Conservation (phyloP, 768 basidiomycete genomes). For the Trametes cubensis region DNA sequence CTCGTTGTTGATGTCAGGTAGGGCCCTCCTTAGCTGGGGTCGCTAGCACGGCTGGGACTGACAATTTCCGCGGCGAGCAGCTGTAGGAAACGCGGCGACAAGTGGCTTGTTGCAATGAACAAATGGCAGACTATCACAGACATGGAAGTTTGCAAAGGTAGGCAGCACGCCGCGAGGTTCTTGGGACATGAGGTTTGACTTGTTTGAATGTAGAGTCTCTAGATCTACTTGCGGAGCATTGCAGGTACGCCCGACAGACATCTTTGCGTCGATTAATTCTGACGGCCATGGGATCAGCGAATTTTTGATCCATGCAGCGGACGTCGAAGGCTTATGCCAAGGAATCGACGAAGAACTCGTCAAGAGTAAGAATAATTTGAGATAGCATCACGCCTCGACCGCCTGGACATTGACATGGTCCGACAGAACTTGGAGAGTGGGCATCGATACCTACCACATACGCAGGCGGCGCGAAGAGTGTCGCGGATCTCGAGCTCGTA, state of each 20-base stretch:
- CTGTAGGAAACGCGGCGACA: conserved; percentile 74
- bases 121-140: conserved; percentile 98
- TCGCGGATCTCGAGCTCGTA: conserved; percentile 43
- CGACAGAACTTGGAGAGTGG: conserved; percentile 87
- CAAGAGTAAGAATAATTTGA: conserved; percentile 63
- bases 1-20: conserved; percentile 96
- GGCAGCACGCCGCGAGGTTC: conserved; percentile 1
- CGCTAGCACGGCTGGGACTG: too few species aligned
- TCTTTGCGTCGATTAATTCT: too few species aligned
- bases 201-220: conserved; percentile 65
- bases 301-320: conserved; percentile 96
- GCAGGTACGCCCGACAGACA: conserved; percentile 59
- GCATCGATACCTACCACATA: conserved; percentile 91
- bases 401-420: conserved; percentile 26
- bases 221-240: conserved; percentile 73
- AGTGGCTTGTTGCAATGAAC: conserved; percentile 97
- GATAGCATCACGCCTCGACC: too few species aligned
- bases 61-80: conserved; percentile 42
- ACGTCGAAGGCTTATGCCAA: conserved; percentile 95
- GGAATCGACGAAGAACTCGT: conserved; percentile 94
- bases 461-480: conserved; percentile 93
- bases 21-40: too few species aligned
- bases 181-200: too few species aligned
- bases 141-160: conserved; percentile 87
- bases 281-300: conserved; percentile 53